Base-by-base conservation (phyloP, 352 stramenopile species). In the Phytophthora syringae region DNA sequence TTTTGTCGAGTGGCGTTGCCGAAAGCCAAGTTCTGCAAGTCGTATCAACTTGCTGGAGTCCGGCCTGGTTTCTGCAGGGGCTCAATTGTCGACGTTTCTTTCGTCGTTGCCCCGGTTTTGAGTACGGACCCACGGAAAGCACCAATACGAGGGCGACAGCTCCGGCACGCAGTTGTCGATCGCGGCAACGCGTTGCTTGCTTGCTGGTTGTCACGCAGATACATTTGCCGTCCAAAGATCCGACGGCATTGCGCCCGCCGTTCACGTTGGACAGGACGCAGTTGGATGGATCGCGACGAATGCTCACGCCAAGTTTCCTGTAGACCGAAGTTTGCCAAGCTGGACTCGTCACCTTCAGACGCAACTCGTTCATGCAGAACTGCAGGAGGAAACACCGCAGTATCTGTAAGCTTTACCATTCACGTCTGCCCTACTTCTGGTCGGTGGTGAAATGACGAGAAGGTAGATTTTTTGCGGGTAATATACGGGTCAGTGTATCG, bases 141-240 rank as follows among this genome's bases (percentile, higher is more conserved):
- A 66, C 63, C 62, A 70, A 71, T 71, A 24, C 63, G 55, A 66
- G 56, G 37, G 48, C 56, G 63, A 60, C 63, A 71, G 49, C 63
- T 71, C 63, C 24, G 18, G n/a, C 10, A 49, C n/a, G 24, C 50
- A 61, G 50, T 47, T 67, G 63, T 57, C 44, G 20, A 52, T 57
- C 34, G 49, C 22, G 22, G 32, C 32, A 57, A 50, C 30, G 56
- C 32, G 59, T 56, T 57, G 55, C 63, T 66, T 71, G 63, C 59
- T 67, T 40, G 40, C 34, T 40, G 13, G 34, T 40, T 40, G 34
- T 15, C 13, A 15, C 15, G 34, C 34, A 18, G 12, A n/a, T n/a
- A 40, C 15, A 20, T 40, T 12, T n/a, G 34, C 4, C 5, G n/a
- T 12, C 48, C 48, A 58, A 64, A 64, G 32, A 64, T 44, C 44